A percentile compares a stretch with the other conserved stretches of the same genome.
Evolutionary conservation across 768 basidiomycete genomes (phyloP).

Genomic region (Tremella yokohamensis): DNA sequence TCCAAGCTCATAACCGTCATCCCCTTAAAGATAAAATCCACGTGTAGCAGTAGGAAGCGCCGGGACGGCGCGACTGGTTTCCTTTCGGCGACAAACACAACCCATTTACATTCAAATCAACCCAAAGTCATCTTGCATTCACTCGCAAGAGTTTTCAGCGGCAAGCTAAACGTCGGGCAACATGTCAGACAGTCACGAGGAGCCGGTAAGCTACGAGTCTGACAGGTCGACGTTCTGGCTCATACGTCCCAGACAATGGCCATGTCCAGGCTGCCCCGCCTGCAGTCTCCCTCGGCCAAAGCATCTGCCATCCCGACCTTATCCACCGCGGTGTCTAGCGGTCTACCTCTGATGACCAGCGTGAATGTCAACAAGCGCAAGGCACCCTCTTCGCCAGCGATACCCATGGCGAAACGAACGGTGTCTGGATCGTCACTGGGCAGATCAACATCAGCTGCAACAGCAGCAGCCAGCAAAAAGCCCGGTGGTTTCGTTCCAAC

Average conservation of each 20-base stretch:
- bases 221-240: neutral
- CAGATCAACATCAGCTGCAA: constrained; percentile 15
- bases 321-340: constrained; percentile 6
- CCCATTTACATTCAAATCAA: constrained; percentile 1
- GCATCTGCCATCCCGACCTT: constrained; percentile 28
- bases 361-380: constrained; percentile 35
- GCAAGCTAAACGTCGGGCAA: neutral
- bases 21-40: no score
- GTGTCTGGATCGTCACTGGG: constrained; percentile 18
- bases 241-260: constrained; percentile 18
- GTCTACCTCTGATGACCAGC: constrained; percentile 14
- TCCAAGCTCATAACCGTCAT: no score
- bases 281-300: constrained; percentile 32
- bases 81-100: constrained; percentile 12
- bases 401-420: constrained; percentile 14
- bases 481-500: constrained; percentile 15
- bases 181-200: constrained; percentile 42
- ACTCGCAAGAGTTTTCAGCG: neutral
- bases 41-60: no score
- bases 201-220: constrained; percentile 21
- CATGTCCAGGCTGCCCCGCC: constrained; percentile 34
- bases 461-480: constrained; percentile 19
- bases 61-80: constrained; percentile 18
- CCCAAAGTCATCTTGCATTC: neutral
- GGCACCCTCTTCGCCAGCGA: constrained; percentile 29